Evolutionary conservation across 192 early-diverging fungal species (phyloP), one percentile per base, ranked within the genome.

Genomic region (Umbelopsis sp.): DNA sequence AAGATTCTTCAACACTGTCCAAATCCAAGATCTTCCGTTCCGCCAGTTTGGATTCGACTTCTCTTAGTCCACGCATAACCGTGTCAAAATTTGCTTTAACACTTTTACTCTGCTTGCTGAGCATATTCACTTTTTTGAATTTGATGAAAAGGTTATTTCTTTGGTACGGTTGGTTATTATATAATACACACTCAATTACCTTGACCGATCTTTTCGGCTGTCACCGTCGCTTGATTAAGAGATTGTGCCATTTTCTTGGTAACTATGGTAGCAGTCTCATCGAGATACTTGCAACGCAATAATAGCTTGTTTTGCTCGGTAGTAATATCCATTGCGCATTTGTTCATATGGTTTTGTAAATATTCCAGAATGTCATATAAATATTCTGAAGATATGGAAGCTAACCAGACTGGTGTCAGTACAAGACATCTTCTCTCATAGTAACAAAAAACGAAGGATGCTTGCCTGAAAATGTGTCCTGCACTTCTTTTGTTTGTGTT

Each of bases 221-320:
- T 62, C 29, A 62, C 56, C 0, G 17, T 32, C 4, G 56, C 56
- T 11, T 62, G 56, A 17, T 32, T 62, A 5, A 62, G 31, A 22
- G 56, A 62, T 32, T 62, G 56, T 34, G 56, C 17, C 56, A 62
- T 62, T 34, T 32, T 62, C 29, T 62, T 62, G 2, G 31, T 62
- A 0, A 62, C 56, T 7, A 32, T 17, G 7, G 29, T 14, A 11
- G 56, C 56, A 8, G 56, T 62, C 4, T 62, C 56, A 32, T 62
- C 56, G 12, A 62, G 17, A 36, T 34, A 29, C 14, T 62, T 62
- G 31, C 56, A 62, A n/a, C 56, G 56, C 7, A 20, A 34, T 17
- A 62, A 34, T 17, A 62, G 29, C 26, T 26, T 62, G 8, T 34
- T 62, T 34, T 62, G 56, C 17, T 62, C 29, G 8, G 26, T 62